phyloP scores from a whole-genome alignment of 495 filamentous ascomycete genomes.

The Annulohypoxylon stygium region DNA sequence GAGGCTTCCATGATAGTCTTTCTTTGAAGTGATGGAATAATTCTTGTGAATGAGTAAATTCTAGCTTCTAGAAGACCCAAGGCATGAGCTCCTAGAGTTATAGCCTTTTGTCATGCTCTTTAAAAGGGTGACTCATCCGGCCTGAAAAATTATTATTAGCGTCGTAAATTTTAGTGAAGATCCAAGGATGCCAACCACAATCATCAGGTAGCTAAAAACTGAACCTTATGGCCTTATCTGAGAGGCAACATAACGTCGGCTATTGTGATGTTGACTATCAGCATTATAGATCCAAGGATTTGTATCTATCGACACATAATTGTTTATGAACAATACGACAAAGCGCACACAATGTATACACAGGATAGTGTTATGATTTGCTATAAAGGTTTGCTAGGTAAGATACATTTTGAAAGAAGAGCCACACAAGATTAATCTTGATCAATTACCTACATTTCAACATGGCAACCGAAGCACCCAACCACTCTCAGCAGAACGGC shows the following conservation, averaged over 20 bases:
- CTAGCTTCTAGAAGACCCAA: not conserved
- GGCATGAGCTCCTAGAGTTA: not conserved
- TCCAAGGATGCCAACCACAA: not conserved
- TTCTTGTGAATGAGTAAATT: not conserved
- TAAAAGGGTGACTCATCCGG: slow-evolving; percentile 16
- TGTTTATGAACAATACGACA: not conserved
- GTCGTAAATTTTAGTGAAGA: not conserved
- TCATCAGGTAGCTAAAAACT: not conserved
- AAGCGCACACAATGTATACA: not conserved
- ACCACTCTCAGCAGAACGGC: too few species aligned
- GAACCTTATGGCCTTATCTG: too few species aligned
- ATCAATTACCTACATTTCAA: not conserved
- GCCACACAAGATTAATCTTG: not conserved
- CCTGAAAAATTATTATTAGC: not conserved
- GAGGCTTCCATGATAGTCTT: slow-evolving; percentile 19
- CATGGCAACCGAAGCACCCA: not conserved
- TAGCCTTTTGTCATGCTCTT: not conserved
- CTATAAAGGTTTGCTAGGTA: not conserved
- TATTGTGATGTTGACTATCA: not conserved
- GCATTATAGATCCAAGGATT: not conserved
- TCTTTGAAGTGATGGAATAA: not conserved
- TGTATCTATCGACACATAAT: not conserved
- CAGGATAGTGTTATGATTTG: not conserved
- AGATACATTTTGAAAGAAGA: not conserved
- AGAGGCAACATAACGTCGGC: too few species aligned